These are phyloP conservation scores for Mentha longifolia DNA, from an alignment of 257 asterid genomes.

Conservation along the genomic window DNA sequence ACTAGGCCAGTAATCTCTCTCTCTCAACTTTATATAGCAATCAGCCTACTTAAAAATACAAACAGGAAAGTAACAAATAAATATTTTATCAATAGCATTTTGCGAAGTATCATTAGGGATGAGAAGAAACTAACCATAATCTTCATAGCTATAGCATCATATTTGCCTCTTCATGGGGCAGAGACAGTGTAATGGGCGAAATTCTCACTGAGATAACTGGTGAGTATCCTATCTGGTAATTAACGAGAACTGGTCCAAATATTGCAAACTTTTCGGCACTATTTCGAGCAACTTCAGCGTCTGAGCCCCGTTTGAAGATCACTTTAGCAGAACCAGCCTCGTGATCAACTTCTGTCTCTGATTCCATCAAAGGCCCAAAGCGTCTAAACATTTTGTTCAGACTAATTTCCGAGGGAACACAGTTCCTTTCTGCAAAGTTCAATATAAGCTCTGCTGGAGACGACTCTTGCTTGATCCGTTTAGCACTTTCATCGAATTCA, in stretches of 20 bases:
- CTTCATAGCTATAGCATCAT: constrained; percentile 43
- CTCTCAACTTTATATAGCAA: not conserved
- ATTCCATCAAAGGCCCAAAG: constrained; percentile 88
- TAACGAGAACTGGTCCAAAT: constrained; percentile 76
- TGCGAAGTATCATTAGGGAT: not conserved
- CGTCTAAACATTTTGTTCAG: constrained; percentile 88
- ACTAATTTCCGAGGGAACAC: constrained; percentile 73
- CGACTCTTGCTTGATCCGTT: constrained; percentile 57
- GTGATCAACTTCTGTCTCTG: constrained; percentile 81
- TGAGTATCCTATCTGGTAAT: constrained; percentile 76
- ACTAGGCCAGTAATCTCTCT: not conserved
- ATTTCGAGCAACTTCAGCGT: constrained; percentile 87
- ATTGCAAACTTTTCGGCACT: constrained; percentile 76
- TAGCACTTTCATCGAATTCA: constrained; percentile 49
- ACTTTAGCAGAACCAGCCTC: constrained; percentile 81
- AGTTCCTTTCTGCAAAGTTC: constrained; percentile 62
- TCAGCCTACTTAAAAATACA: not conserved
- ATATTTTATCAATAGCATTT: not conserved
- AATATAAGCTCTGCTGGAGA: constrained; percentile 87
- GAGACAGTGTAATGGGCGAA: constrained; percentile 52
- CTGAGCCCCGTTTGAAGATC: constrained; percentile 86
- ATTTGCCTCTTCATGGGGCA: constrained; percentile 48
- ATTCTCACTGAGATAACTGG: constrained; percentile 63
- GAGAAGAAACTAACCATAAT: constrained; percentile 49
- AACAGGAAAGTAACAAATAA: not conserved